These are phyloP conservation scores for Puccinia triticina DNA, from an alignment of 1,284 basidiomycete species.

Conservation along the genomic window DNA sequence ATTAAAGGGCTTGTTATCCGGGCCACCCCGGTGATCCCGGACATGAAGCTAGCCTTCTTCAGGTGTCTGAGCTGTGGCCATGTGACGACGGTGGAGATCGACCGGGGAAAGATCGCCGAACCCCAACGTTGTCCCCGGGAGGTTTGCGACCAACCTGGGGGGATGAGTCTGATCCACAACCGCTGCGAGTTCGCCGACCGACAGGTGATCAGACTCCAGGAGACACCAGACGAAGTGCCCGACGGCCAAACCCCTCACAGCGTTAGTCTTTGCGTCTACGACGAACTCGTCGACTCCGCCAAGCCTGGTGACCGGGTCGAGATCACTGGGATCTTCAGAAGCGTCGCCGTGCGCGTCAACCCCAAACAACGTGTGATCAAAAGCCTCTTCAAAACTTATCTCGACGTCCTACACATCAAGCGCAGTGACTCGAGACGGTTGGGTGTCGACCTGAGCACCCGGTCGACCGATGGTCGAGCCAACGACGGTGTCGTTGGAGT, in stretches of 20 bases:
- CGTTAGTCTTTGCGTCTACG: constrained; percentile 91
- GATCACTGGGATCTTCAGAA: constrained; percentile 91
- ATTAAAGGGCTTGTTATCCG: constrained; percentile 97
- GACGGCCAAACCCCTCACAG: constrained; percentile 98
- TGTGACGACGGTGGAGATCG: constrained; percentile 91
- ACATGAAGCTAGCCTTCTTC: constrained; percentile 98
- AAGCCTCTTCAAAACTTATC: constrained; percentile 93
- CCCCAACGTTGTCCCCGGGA: constrained; percentile 88
- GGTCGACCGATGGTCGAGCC: constrained; percentile 66
- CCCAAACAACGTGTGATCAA: constrained; percentile 88
- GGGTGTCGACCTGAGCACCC: constrained; percentile 78
- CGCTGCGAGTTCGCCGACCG: constrained; percentile 93
- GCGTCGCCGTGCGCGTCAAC: constrained; percentile 89
- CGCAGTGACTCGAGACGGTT: constrained; percentile 73
- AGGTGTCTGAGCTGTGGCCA: constrained; percentile 94
- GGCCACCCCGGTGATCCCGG: constrained; percentile 94
- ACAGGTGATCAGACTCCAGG: constrained; percentile 91
- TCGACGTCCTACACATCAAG: constrained; percentile 91
- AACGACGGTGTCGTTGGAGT: constrained; percentile 61
- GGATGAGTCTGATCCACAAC: constrained; percentile 95
- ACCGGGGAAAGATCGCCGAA: constrained; percentile 92
- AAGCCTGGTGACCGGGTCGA: constrained; percentile 93
- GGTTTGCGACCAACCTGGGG: constrained; percentile 80
- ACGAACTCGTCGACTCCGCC: constrained; percentile 90
- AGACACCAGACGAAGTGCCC: constrained; percentile 95